Base-by-base conservation (phyloP, 495 filamentous ascomycete species). In the Acidomyces sp. region DNA sequence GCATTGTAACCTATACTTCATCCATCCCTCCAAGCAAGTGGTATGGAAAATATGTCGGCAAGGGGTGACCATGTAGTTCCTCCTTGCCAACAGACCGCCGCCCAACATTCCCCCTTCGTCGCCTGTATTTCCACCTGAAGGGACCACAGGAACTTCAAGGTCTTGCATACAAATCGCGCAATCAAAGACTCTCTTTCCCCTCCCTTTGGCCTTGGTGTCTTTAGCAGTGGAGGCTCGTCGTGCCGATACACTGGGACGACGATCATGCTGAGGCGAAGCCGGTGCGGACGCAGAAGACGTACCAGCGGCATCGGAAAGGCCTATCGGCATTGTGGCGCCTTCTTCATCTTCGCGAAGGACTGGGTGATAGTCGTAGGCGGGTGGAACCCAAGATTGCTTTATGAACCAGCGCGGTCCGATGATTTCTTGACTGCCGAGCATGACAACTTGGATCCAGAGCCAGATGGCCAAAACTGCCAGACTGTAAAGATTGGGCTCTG, bases 31-130 rank as follows among this genome's bases (percentile, higher is more conserved):
- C 53, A 97, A 65, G 56, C 90, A 97, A 36, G 73, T 66, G 33
- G 80, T 92, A 56, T 97, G 90, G 56, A 96, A 97, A 18, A 94
- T 87, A 64, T 97, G 90, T 39, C 85, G 70, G 57, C 90, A 97
- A 24, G 90, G 88, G 38, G 90, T 97, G 18, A 96, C 85, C 90
- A 97, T 97, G 59, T 95, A 95, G 39, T 68, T 62, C 34, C 85
- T 70, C 40, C 88, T 66, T 18, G 79, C 81, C 42, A 94, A 67
- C 37, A 93, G 70, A 64, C 27, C 82, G 10, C 76, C 74, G 7
- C 63, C 55, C 39, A 58, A 16, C n/a, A n/a, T n/a, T 49, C 26
- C 13, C 31, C 64, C 42, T 52, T 49, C 31, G 58, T 56, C 46
- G 61, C 64, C 43, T 61, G 76, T 53, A 12, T 60, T 56, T 17